phyloP scores from a whole-genome alignment of 73 alveolate species.

The Paramecium sexaurelia region DNA sequence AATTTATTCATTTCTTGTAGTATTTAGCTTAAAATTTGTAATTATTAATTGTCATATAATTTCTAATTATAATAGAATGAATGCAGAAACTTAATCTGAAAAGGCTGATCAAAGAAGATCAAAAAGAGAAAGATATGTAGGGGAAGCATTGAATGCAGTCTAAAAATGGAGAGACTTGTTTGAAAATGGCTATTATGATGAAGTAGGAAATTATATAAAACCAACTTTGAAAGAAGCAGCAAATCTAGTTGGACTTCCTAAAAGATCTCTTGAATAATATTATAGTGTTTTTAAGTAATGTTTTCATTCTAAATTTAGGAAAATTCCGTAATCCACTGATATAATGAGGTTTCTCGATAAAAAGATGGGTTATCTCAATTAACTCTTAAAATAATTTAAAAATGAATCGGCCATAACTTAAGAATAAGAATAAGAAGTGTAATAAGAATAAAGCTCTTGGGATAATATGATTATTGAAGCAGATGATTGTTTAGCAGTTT shows the following conservation, averaged over 20 bases:
- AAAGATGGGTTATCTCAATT: not conserved
- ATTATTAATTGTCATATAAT: not conserved
- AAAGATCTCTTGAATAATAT: not conserved
- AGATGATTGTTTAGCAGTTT: not conserved
- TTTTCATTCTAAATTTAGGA: not conserved
- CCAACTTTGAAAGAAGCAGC: not conserved
- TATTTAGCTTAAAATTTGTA: not conserved
- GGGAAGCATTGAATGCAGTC: not conserved
- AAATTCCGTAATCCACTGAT: not conserved
- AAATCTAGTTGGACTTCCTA: not conserved
- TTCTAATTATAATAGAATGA: not conserved
- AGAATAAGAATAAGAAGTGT: not conserved
- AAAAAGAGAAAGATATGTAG: not conserved
- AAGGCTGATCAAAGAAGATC: not conserved
- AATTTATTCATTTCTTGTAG: no score
- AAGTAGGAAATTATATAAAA: not conserved
- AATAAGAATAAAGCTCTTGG: not conserved
- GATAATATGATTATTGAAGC: constrained; percentile 10
- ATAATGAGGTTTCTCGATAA: not conserved
- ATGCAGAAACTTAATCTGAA: not conserved
- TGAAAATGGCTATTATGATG: not conserved
- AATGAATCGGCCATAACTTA: not conserved
- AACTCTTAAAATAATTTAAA: not conserved
- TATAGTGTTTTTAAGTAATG: not conserved
- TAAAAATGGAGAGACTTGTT: not conserved